Evolutionary conservation across 2,329 filamentous ascomycete genomes (phyloP).

Genomic region (Paecilomyces variotii): DNA sequence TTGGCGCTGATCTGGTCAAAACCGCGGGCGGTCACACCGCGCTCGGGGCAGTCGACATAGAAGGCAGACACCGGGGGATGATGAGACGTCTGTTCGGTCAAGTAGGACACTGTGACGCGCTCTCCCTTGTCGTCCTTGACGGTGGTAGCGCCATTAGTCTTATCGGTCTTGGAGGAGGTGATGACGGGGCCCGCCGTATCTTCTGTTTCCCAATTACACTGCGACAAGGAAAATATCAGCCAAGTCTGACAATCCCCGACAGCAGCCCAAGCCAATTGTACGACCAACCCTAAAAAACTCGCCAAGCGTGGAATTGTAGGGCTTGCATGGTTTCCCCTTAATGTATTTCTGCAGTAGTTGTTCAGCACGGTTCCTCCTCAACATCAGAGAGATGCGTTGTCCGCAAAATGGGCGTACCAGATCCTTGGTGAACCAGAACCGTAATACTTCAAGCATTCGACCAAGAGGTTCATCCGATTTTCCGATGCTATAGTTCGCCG

Average conservation of each 20-base stretch:
- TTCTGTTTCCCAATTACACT: slow-evolving; percentile 94
- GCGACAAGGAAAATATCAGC: slow-evolving; percentile 10
- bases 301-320: slow-evolving; percentile 92
- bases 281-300: slow-evolving; percentile 85
- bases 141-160: slow-evolving; percentile 26
- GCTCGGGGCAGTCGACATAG: slow-evolving; percentile 84
- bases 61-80: slow-evolving; percentile 97
- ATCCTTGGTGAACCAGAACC: slow-evolving; percentile 99
- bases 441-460: slow-evolving; percentile 86
- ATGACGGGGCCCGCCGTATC: slow-evolving; percentile 62
- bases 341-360: slow-evolving; percentile 66
- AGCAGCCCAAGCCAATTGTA: slow-evolving; percentile 2
- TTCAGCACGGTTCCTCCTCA: slow-evolving; percentile 11
- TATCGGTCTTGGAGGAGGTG: slow-evolving; percentile 21
- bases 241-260: slow-evolving; percentile 1
- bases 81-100: slow-evolving; percentile 96
- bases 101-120: slow-evolving; percentile 74
- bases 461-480: slow-evolving; percentile 86
- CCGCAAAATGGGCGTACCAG: slow-evolving; percentile 43
- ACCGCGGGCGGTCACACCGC: slow-evolving; percentile 76
- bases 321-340: slow-evolving; percentile 97
- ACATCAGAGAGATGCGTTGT: not conserved
- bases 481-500: slow-evolving; percentile 51
- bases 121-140: slow-evolving; percentile 28
- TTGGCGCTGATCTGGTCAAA: slow-evolving; percentile 97